Evolutionary conservation across 805 yeast genomes (phyloP), one percentile per base, ranked within the genome.

Genomic region (Cyberlindnera maclurae): DNA sequence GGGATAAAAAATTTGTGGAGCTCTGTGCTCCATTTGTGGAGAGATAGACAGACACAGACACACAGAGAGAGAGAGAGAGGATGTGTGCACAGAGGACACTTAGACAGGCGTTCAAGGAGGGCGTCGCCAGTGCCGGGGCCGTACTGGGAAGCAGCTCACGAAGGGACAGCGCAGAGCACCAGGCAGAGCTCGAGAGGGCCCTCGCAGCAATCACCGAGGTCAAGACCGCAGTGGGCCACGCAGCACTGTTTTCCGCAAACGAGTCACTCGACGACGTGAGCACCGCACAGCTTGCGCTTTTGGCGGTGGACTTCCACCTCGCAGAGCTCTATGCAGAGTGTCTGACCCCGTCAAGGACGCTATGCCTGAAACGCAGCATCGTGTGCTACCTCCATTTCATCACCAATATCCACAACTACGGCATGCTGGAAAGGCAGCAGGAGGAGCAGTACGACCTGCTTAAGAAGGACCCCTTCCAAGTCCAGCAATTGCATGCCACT

Each of bases 211-310:
- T 78, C 49, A 48, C 64, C n/a, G 49, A 63, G n/a, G 55, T 82
- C 26, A 66, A 71, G 43, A 43, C 48, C 1, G 55, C 64, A 11
- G 65, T 80, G 1, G 61, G 66, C 11, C 60, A 62, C n/a, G 58
- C 78, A 13, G 67, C 77, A 3, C 56, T 87, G 17, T 87, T 84
- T 61, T 82, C 90, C 49, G 60, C 63, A 11, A 86, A 86, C 56
- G 96, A 88, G 55, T 52, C 68, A 0, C 41, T 83, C 3, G 83
- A 77, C 1, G 97, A 88, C 49, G 51, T 88, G 10, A 65, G 72
- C 29, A 81, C 94, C 1, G 55, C 62, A 5, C 77, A 83, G 32
- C 55, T 88, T 15, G 76, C 75, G 40, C 83, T 73, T 46, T 54
- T 85, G 15, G 62, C 73, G 4, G 52, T 82, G 2, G 78, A 79